Conservation (phyloP, 2,329 filamentous ascomycete species). For the Trichoderma cornu-damae region DNA sequence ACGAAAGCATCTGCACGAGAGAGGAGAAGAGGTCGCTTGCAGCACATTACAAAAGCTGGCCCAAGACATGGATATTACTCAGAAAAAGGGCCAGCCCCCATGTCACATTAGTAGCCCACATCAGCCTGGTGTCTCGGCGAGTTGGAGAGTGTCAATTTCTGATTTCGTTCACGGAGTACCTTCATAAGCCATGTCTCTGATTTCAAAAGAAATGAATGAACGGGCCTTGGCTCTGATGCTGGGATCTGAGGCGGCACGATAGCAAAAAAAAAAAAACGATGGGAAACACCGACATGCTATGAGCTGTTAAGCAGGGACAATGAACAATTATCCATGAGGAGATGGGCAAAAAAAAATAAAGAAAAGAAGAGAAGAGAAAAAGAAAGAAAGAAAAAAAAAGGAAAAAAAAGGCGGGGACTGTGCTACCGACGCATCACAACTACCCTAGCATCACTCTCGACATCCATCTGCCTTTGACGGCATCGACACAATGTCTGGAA, state of each 20-base stretch:
- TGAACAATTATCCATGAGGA: too few species aligned
- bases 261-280: too few species aligned
- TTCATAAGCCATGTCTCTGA: too few species aligned
- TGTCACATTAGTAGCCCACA: background rate
- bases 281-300: too few species aligned
- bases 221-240: background rate
- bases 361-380: background rate
- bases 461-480: background rate
- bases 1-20: too few species aligned
- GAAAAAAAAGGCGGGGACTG: background rate
- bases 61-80: slow-evolving; percentile 1
- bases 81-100: background rate
- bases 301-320: too few species aligned
- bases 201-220: background rate
- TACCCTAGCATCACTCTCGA: background rate
- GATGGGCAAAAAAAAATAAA: too few species aligned
- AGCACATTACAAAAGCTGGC: background rate
- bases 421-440: background rate
- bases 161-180: background rate
- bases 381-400: background rate
- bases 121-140: background rate
- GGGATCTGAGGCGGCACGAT: too few species aligned
- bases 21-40: background rate
- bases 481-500: background rate
- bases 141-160: background rate